Conservation (phyloP, 495 filamentous ascomycete genomes). For the Lindgomyces ingoldianus region DNA sequence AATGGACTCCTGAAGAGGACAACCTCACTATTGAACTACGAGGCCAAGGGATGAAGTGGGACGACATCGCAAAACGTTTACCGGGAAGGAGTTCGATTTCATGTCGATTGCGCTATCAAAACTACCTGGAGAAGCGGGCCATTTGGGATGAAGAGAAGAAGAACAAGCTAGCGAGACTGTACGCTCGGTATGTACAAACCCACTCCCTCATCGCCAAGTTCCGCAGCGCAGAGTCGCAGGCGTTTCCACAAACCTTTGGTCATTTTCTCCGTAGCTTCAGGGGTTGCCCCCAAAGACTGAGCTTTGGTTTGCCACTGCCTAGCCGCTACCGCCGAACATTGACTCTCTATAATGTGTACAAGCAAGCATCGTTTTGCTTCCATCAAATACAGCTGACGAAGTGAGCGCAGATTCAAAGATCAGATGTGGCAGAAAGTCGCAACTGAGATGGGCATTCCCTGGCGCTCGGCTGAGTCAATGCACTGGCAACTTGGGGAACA, state of each 20-base stretch:
- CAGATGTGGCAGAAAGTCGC: slow-evolving; percentile 97
- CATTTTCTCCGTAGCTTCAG: background rate
- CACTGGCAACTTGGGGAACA: slow-evolving; percentile 94
- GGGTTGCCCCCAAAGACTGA: background rate
- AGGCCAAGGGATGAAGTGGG: slow-evolving; percentile 93
- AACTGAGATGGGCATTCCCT: slow-evolving; percentile 93
- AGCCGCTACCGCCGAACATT: background rate
- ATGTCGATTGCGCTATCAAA: slow-evolving; percentile 94
- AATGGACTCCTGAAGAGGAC: slow-evolving; percentile 93
- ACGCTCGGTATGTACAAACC: slow-evolving; percentile 75
- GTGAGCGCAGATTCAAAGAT: slow-evolving; percentile 74
- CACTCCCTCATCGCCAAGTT: slow-evolving; percentile 5
- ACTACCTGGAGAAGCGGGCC: slow-evolving; percentile 85
- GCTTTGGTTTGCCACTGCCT: slow-evolving; percentile 1
- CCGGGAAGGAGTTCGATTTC: slow-evolving; percentile 90
- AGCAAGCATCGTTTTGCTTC: background rate
- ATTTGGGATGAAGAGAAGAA: slow-evolving; percentile 98
- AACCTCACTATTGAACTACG: slow-evolving; percentile 85
- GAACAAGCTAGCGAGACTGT: slow-evolving; percentile 90
- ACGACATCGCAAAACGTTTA: slow-evolving; percentile 88
- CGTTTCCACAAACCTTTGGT: slow-evolving; percentile 20
- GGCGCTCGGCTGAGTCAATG: slow-evolving; percentile 95
- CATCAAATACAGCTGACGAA: slow-evolving; percentile 3
- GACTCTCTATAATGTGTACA: background rate
- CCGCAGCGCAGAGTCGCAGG: background rate